These are phyloP conservation scores for Amanita jacksonii DNA, from an alignment of 768 basidiomycete species.

Conservation along the genomic window DNA sequence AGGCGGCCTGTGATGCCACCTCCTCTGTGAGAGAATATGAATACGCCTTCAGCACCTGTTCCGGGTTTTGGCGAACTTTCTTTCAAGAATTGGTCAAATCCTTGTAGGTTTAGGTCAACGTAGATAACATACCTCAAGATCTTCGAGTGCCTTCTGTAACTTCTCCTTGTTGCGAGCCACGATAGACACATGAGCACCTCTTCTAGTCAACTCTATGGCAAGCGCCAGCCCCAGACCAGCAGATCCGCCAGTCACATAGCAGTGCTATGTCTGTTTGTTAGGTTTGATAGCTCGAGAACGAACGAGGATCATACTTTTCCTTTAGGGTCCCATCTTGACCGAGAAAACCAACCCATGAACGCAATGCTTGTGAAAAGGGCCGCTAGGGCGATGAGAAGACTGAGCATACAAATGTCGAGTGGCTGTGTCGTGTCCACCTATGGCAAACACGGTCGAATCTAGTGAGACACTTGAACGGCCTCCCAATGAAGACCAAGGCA, in stretches of 20 bases:
- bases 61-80: constrained; percentile 41
- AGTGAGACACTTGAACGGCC: constrained; percentile 29
- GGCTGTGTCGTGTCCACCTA: constrained; percentile 1
- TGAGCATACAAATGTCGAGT: not conserved
- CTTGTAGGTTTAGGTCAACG: constrained; percentile 22
- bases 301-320: constrained; percentile 24
- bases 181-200: constrained; percentile 79
- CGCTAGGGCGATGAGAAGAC: not conserved
- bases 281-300: not conserved
- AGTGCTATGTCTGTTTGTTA: constrained; percentile 48
- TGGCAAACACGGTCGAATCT: constrained; percentile 12
- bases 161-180: constrained; percentile 67
- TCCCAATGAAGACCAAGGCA: constrained; percentile 20
- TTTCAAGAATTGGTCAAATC: constrained; percentile 17
- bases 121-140: constrained; percentile 55
- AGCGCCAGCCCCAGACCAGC: constrained; percentile 73
- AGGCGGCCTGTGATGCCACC: constrained; percentile 44
- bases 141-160: constrained; percentile 47
- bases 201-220: constrained; percentile 51
- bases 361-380: not conserved
- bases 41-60: constrained; percentile 56
- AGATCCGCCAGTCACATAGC: constrained; percentile 80
- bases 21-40: constrained; percentile 55
- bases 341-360: constrained; percentile 17
- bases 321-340: constrained; percentile 39